A percentile compares a stretch with the other conserved stretches of the same genome.
phyloP scores from a whole-genome alignment of 179 eudicot genomes.

The Carnegiea gigantea region DNA sequence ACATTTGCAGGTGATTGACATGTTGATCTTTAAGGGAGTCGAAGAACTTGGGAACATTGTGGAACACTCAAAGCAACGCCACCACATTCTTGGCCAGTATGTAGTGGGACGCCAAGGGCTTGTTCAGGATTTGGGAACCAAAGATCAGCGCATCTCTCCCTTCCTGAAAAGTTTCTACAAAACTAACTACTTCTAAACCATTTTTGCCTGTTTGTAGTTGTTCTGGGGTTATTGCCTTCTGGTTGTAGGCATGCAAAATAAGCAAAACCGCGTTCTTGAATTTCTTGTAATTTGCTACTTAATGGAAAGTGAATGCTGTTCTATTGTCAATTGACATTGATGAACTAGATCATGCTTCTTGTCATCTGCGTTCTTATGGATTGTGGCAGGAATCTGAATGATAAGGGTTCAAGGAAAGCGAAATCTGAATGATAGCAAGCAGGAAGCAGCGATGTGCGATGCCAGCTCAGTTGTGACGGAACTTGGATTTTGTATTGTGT shows the following conservation, averaged over 20 bases:
- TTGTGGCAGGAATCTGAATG: not conserved
- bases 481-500: too few species aligned
- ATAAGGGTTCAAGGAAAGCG: too few species aligned
- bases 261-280: constrained; percentile 18
- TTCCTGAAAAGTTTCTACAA: constrained; percentile 74
- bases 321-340: constrained; percentile 2
- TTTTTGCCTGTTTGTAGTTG: constrained; percentile 14
- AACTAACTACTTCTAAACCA: constrained; percentile 59
- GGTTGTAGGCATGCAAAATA: constrained; percentile 25
- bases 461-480: too few species aligned
- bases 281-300: constrained; percentile 18
- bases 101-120: constrained; percentile 61
- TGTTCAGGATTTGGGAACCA: constrained; percentile 52
- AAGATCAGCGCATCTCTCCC: constrained; percentile 60
- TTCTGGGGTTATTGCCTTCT: not conserved
- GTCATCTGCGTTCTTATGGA: not conserved
- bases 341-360: constrained; percentile 19
- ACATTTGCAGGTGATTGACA: constrained; percentile 72
- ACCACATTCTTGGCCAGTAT: constrained; percentile 84
- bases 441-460: too few species aligned
- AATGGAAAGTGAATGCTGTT: constrained; percentile 14
- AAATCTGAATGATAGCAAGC: too few species aligned
- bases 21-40: constrained; percentile 75
- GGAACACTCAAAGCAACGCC: constrained; percentile 92
- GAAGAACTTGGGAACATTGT: constrained; percentile 72